phyloP scores from a whole-genome alignment of 139 green algal species.

The Volvox africanus region DNA sequence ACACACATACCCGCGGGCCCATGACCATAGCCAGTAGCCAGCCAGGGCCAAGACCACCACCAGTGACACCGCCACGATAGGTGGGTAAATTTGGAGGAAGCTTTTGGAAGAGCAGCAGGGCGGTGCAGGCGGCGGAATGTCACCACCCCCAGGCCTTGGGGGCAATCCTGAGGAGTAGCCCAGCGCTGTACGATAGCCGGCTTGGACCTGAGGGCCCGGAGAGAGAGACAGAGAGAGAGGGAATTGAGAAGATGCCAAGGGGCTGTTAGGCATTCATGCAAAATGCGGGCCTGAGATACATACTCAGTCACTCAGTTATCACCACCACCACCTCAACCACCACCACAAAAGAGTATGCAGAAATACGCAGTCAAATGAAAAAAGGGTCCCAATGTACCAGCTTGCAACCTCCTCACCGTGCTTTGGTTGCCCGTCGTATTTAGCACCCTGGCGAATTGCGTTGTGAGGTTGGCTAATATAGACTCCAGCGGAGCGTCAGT shows the following conservation, averaged over 20 bases:
- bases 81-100: background rate
- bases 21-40: constrained; percentile 8
- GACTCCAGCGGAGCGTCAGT: no score
- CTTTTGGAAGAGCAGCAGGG: background rate
- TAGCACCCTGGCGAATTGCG: background rate
- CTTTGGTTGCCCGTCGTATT: background rate
- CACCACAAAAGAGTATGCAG: no score
- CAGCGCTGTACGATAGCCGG: constrained; percentile 23
- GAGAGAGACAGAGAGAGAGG: background rate
- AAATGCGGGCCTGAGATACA: no score
- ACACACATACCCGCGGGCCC: background rate
- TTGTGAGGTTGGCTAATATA: background rate
- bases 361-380: no score
- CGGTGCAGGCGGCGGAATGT: background rate
- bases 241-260: background rate
- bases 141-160: background rate
- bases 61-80: background rate
- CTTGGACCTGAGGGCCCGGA: background rate
- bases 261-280: no score
- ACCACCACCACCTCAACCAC: no score
- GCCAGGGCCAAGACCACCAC: background rate
- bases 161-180: background rate
- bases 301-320: no score
- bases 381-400: no score
- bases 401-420: background rate